phyloP scores from a whole-genome alignment of 1,139 yeast genomes.

The Arxiozyma bovina region DNA sequence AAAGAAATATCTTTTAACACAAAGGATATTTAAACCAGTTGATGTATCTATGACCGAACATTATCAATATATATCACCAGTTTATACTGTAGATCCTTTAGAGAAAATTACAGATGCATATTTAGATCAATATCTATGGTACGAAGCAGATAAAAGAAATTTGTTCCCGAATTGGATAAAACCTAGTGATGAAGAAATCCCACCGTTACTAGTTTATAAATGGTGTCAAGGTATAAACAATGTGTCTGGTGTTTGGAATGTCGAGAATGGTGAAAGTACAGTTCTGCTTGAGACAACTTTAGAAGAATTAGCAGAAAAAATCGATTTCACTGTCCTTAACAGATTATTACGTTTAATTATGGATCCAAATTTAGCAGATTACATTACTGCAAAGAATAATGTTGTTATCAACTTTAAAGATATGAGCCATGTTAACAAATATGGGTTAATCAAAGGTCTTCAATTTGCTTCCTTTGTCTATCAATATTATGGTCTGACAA shows the following conservation, averaged over 20 bases:
- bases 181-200: constrained; percentile 89
- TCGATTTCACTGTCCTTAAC: constrained; percentile 80
- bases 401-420: constrained; percentile 78
- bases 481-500: constrained; percentile 81
- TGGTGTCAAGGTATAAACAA: constrained; percentile 96
- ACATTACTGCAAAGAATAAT: constrained; percentile 86
- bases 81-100: constrained; percentile 78
- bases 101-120: constrained; percentile 97
- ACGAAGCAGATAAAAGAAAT: constrained; percentile 80
- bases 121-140: constrained; percentile 92
- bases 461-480: constrained; percentile 84
- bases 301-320: constrained; percentile 66
- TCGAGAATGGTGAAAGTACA: constrained; percentile 61
- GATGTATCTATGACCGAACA: constrained; percentile 88
- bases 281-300: constrained; percentile 78
- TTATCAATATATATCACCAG: constrained; percentile 76
- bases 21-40: constrained; percentile 86
- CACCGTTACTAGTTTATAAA: constrained; percentile 83
- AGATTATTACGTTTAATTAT: constrained; percentile 69
- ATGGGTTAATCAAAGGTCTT: constrained; percentile 79
- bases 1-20: constrained; percentile 75
- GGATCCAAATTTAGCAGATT: constrained; percentile 91
- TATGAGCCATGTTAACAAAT: constrained; percentile 87
- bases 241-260: constrained; percentile 68
- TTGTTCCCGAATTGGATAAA: constrained; percentile 94